Conservation (phyloP, 768 basidiomycete species). For the Boletus pseudopeckii region DNA sequence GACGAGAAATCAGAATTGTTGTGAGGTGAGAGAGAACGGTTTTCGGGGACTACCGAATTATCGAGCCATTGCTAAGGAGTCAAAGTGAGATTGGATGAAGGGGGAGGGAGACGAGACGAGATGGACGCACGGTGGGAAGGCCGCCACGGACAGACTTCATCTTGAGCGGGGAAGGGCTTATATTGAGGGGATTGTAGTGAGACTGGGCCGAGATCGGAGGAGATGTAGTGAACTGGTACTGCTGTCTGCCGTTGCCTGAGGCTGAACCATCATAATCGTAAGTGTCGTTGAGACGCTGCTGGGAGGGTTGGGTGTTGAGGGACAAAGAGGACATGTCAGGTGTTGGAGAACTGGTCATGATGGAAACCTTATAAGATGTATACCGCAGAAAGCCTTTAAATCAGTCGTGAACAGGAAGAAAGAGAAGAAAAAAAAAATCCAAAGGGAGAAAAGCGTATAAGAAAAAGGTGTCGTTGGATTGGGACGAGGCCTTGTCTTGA, state of each 20-base stretch:
- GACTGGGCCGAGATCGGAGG: conserved; percentile 54
- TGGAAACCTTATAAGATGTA: conserved; percentile 22
- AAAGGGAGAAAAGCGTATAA: conserved; percentile 24
- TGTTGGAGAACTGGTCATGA: conserved; percentile 76
- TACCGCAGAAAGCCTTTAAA: conserved; percentile 16
- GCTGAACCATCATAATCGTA: conserved; percentile 75
- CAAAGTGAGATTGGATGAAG: conserved; percentile 23
- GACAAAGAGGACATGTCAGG: conserved; percentile 79
- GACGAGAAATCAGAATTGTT: conserved; percentile 90
- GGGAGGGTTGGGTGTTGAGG: conserved; percentile 57
- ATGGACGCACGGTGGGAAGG: conserved; percentile 64
- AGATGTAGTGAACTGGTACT: conserved; percentile 69
- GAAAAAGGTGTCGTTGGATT: conserved; percentile 15
- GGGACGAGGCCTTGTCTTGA: conserved; percentile 9
- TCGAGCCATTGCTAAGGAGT: conserved; percentile 80
- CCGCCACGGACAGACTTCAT: conserved; percentile 63
- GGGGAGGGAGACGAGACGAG: conserved; percentile 17
- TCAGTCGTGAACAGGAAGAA: conserved; percentile 34
- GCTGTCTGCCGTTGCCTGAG: conserved; percentile 48
- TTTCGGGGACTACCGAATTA: conserved; percentile 54
- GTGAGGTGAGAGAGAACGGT: conserved; percentile 78
- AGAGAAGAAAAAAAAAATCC: conserved; percentile 26
- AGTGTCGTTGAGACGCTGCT: conserved; percentile 82
- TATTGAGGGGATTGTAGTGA: conserved; percentile 47
- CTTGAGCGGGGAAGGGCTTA: conserved; percentile 72